phyloP scores from a whole-genome alignment of 257 asterid species.

The Fraxinus anomala region DNA sequence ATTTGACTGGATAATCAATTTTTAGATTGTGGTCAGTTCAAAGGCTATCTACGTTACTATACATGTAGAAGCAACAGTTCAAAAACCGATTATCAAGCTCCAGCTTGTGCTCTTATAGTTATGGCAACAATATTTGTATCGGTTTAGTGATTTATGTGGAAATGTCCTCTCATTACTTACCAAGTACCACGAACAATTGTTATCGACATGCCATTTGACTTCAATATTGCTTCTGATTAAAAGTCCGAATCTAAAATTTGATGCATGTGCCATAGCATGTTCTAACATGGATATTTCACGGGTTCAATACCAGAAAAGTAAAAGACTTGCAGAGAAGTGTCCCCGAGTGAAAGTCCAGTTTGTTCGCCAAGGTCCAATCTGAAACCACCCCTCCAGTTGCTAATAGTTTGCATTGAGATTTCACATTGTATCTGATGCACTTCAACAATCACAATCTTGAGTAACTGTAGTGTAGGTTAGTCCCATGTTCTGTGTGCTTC shows the following conservation, averaged over 20 bases:
- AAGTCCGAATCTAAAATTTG: background rate
- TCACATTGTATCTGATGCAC: background rate
- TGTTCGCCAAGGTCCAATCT: constrained; percentile 21
- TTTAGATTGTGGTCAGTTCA: background rate
- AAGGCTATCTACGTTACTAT: background rate
- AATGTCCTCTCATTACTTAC: background rate
- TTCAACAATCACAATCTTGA: background rate
- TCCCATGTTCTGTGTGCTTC: constrained; percentile 1
- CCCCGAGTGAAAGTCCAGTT: constrained; percentile 33
- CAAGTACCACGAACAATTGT: background rate
- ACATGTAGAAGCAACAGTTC: background rate
- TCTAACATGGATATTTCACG: background rate
- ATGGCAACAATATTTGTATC: background rate
- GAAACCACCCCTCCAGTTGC: background rate
- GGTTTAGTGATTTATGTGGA: background rate
- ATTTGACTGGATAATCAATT: background rate
- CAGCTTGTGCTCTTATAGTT: background rate
- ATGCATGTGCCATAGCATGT: background rate
- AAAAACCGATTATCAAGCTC: background rate
- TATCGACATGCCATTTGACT: background rate
- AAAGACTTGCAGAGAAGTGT: constrained; percentile 34
- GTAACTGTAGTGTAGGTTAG: constrained; percentile 18
- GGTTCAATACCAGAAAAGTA: constrained; percentile 31
- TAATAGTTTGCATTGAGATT: background rate
- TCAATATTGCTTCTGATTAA: background rate